These are phyloP conservation scores for Xylona heveae DNA, from an alignment of 495 filamentous ascomycete genomes.

Conservation along the genomic window DNA sequence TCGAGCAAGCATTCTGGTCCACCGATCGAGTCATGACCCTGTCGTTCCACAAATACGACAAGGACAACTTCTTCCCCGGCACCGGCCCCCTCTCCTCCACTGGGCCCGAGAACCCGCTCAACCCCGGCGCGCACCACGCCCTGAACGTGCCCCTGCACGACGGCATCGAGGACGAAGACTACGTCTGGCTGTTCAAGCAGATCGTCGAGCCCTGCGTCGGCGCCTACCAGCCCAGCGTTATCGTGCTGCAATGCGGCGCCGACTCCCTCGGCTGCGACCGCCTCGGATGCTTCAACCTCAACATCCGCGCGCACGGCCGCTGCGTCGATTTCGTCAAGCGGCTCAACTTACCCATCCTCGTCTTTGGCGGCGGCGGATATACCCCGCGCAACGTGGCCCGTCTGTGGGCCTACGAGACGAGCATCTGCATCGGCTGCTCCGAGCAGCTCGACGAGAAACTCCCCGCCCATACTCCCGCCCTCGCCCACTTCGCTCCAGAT, in stretches of 20 bases:
- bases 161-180: constrained; percentile 86
- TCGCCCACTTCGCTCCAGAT: constrained; percentile 67
- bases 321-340: constrained; percentile 77
- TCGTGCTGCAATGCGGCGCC: constrained; percentile 91
- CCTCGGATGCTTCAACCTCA: constrained; percentile 88
- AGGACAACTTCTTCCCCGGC: constrained; percentile 54
- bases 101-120: constrained; percentile 34
- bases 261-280: constrained; percentile 88
- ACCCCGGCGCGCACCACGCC: constrained; percentile 39
- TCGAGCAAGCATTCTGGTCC: constrained; percentile 92
- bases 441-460: constrained; percentile 47
- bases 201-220: constrained; percentile 57
- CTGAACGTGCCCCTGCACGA: constrained; percentile 48
- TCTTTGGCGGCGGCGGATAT: constrained; percentile 90
- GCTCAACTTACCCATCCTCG: constrained; percentile 54
- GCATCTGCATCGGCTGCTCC: constrained; percentile 62
- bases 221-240: constrained; percentile 61
- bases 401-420: constrained; percentile 90
- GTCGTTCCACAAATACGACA: constrained; percentile 92
- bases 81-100: constrained; percentile 37
- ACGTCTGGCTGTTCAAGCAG: constrained; percentile 61
- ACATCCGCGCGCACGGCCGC: constrained; percentile 77
- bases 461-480: constrained; percentile 50
- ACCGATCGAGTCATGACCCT: constrained; percentile 92
- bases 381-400: constrained; percentile 94